Base-by-base conservation (phyloP, 257 asterid species). In the Salvia miltiorrhiza region DNA sequence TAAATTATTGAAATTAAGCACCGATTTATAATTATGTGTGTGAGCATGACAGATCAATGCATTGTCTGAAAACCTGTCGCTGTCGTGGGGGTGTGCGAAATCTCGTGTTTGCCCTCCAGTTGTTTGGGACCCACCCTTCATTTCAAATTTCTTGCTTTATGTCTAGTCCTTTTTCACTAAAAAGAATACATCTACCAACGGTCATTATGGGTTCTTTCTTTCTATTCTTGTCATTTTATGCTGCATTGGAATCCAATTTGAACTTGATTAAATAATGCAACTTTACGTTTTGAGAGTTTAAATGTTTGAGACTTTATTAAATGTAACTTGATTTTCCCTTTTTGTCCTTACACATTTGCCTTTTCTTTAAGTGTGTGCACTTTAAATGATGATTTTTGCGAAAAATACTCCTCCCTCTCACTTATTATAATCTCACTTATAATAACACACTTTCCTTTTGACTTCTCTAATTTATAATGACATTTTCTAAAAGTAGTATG, bases 31-130 rank as follows among this genome's bases (percentile, higher is more conserved):
- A 9, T 37, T 37, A 35, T 37, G 43, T 37, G 43, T 37, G 43
- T 37, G 81, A 72, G n/a, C 32, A 54, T 33, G 84, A 73, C 81
- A 35, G 30, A 63, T 68, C 68, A 68, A 14, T 70, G 70, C 40
- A 49, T 57, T 32, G 55, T 47, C 40, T 72, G 76, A 48, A 19
- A 3, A 58, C 70, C 55, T 72, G 71, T 76, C 72, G 54, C 28
- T 69, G 78, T 67, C 57, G 50, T 47, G 45, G 41, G 52, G 9
- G 23, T 58, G 52, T 37, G 41, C 2, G 56, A 59, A 78, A 65
- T 21, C 23, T 78, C 80, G 28, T 45, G 30, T 9, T 13, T 66
- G 65, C 74, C 77, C 79, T 65, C 72, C 70, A 64, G 69, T 69
- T 65, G 59, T 53, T 48, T 45, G 66, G 52, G 16, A 11, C 53